These are phyloP conservation scores for Fusarium compactum DNA, from an alignment of 2,329 filamentous ascomycete species.

Conservation along the genomic window DNA sequence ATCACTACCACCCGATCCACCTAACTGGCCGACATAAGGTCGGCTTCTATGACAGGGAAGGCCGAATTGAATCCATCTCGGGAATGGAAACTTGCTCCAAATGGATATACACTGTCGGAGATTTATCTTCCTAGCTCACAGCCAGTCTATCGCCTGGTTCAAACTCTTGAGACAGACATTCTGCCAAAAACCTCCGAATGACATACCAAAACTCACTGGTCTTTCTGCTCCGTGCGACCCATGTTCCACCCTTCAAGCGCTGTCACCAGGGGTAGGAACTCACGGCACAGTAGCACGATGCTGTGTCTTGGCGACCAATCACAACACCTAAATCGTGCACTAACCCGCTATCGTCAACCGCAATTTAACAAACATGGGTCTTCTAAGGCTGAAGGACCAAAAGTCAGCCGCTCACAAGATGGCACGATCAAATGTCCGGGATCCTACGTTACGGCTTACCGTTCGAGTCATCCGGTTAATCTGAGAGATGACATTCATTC, in stretches of 20 bases:
- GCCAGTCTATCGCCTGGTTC: background rate
- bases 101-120: background rate
- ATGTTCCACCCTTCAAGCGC: background rate
- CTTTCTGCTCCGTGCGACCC: background rate
- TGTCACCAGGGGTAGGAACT: background rate
- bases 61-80: too few relatives aligned
- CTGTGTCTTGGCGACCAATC: background rate
- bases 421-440: background rate
- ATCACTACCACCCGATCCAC: too few relatives aligned
- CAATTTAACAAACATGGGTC: slow-evolving; percentile 2
- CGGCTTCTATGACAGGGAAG: too few relatives aligned
- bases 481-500: background rate
- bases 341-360: background rate
- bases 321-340: background rate
- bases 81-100: background rate
- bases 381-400: background rate
- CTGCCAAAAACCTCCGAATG: background rate
- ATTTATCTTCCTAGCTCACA: background rate
- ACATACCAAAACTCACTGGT: background rate
- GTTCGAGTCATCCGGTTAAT: background rate
- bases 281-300: slow-evolving; percentile 3
- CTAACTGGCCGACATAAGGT: too few relatives aligned
- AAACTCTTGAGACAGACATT: background rate
- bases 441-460: background rate
- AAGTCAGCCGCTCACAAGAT: background rate